Conservation (phyloP, 495 filamentous ascomycete species). For the Xylaria cubensis region DNA sequence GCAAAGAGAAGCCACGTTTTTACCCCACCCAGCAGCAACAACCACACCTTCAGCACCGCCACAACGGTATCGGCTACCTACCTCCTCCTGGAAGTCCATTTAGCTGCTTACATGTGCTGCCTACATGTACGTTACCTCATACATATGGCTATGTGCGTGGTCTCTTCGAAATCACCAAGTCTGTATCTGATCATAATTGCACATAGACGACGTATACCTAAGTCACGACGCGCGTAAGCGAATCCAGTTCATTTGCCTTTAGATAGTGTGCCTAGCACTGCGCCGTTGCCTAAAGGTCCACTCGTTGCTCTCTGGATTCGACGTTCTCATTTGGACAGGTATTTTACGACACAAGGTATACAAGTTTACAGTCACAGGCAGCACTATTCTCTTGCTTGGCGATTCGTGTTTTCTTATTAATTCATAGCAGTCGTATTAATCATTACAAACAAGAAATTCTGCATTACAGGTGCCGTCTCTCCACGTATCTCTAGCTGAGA, state of each 20-base stretch:
- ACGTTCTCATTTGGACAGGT: background rate
- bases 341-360: background rate
- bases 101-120: background rate
- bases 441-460: background rate
- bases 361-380: constrained; percentile 15
- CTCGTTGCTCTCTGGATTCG: background rate
- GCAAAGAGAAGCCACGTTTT: constrained; percentile 20
- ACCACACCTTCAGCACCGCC: constrained; percentile 8
- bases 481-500: background rate
- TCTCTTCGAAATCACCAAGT: background rate
- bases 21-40: constrained; percentile 18
- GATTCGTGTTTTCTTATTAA: constrained; percentile 9
- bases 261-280: background rate
- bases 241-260: background rate
- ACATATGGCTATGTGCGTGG: background rate
- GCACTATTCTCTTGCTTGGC: background rate
- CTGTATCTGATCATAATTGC: background rate
- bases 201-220: background rate
- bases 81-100: background rate
- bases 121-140: background rate
- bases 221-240: background rate
- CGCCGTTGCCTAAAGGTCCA: constrained; percentile 1
- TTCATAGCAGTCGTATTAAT: constrained; percentile 13
- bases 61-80: background rate
- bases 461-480: background rate